These are phyloP conservation scores for Gynostemma pentaphyllum DNA, from an alignment of 306 rosid species.

Conservation along the genomic window DNA sequence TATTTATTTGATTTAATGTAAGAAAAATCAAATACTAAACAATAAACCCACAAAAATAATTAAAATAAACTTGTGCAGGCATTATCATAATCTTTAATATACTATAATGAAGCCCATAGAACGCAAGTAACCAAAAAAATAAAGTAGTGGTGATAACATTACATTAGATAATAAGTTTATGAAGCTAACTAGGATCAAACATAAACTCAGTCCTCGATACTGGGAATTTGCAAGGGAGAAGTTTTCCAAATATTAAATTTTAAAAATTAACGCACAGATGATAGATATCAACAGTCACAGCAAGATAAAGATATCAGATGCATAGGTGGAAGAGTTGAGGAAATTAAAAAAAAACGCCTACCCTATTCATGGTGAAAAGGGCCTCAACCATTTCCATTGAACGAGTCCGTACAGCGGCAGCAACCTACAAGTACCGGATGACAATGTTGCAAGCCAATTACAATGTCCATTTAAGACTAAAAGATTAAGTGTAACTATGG, in stretches of 20 bases:
- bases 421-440: slow-evolving; percentile 40
- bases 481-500: not conserved
- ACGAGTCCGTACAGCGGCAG: slow-evolving; percentile 54
- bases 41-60: not conserved
- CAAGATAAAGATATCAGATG: not conserved
- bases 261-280: not conserved
- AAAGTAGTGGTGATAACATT: not conserved
- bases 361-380: slow-evolving; percentile 82
- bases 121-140: not conserved
- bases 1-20: not conserved
- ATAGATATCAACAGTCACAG: not conserved
- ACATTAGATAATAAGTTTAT: not conserved
- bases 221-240: not conserved
- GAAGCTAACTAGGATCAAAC: not conserved
- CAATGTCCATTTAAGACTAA: not conserved
- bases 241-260: not conserved
- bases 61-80: not conserved
- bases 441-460: not conserved
- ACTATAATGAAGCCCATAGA: not conserved
- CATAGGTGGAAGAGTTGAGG: not conserved
- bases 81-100: not conserved
- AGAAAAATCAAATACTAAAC: not conserved
- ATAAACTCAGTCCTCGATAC: not conserved
- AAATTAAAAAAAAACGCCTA: slow-evolving; percentile 13
- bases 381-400: slow-evolving; percentile 88